Evolutionary conservation across 1,284 basidiomycete genomes (phyloP).

Genomic region (Moesziomyces parantarcticus): DNA sequence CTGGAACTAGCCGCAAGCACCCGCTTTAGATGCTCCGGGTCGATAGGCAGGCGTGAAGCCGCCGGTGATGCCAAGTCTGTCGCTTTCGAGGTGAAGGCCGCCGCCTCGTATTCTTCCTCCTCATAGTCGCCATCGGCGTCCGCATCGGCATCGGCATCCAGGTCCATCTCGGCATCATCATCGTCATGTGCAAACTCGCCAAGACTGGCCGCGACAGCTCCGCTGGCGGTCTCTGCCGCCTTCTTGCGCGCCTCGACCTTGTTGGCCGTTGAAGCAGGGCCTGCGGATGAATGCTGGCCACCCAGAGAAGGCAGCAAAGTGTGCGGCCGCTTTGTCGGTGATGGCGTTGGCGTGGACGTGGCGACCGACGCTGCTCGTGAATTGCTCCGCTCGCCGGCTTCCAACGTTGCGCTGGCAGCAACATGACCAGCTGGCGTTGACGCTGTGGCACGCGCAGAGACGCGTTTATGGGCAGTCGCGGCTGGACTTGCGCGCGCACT

Average conservation of each 20-base stretch:
- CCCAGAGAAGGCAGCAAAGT: not conserved
- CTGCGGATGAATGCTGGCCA: not conserved
- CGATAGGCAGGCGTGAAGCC: slow-evolving; percentile 29
- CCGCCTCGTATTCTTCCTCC: slow-evolving; percentile 14
- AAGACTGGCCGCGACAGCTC: not conserved
- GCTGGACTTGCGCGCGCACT: slow-evolving; percentile 26
- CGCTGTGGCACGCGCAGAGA: not conserved
- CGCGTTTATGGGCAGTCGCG: slow-evolving; percentile 13
- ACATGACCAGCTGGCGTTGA: slow-evolving; percentile 1
- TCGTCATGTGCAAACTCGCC: slow-evolving; percentile 1
- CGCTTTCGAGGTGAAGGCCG: not conserved
- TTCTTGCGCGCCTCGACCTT: not conserved
- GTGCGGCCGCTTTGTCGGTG: not conserved
- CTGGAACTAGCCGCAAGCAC: slow-evolving; percentile 28
- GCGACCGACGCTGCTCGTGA: not conserved
- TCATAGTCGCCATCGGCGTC: slow-evolving; percentile 41
- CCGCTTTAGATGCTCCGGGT: slow-evolving; percentile 19
- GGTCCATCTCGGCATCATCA: slow-evolving; percentile 14
- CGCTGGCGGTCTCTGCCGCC: not conserved
- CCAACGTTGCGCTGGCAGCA: slow-evolving; percentile 1
- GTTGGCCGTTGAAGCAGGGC: not conserved
- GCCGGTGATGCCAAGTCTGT: not conserved
- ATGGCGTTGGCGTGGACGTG: not conserved
- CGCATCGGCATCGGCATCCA: slow-evolving; percentile 30
- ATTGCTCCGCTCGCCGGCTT: not conserved